Percentiles rank a stretch among this genome's conserved stretches.
Evolutionary conservation across 495 filamentous ascomycete species (phyloP).

Genomic region (Daldinia grandis): DNA sequence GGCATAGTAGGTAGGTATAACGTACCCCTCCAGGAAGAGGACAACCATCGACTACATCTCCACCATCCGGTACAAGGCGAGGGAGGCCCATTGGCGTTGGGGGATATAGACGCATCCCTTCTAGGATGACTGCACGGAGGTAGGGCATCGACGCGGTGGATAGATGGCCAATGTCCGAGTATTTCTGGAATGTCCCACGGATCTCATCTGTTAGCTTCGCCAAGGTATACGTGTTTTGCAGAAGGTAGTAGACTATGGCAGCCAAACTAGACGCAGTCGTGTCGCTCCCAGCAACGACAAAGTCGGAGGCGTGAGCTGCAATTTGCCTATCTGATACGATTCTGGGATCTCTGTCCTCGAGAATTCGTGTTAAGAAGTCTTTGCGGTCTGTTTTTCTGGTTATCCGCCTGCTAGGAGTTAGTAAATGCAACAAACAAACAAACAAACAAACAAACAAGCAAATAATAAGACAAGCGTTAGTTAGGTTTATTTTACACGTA

Average conservation of each 20-base stretch:
- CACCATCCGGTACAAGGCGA: conserved; percentile 40
- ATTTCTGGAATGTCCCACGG: conserved; percentile 47
- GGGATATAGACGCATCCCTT: conserved; percentile 51
- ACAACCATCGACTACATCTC: conserved; percentile 47
- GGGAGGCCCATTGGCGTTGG: conserved; percentile 40
- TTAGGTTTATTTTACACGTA: conserved; percentile 9
- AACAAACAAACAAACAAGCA: no score
- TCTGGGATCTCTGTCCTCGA: conserved; percentile 31
- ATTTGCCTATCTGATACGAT: conserved; percentile 30
- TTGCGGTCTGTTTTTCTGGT: conserved; percentile 20
- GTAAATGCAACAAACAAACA: neutral
- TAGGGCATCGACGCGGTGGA: conserved; percentile 45
- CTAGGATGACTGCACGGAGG: conserved; percentile 55
- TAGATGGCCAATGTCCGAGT: conserved; percentile 45
- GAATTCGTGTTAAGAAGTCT: conserved; percentile 37
- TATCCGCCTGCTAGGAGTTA: conserved; percentile 24
- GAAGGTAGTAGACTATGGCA: conserved; percentile 49
- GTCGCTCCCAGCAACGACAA: conserved; percentile 56
- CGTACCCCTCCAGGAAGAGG: conserved; percentile 52
- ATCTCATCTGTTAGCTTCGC: conserved; percentile 53
- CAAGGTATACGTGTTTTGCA: conserved; percentile 42
- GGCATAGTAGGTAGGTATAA: neutral
- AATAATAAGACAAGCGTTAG: no score
- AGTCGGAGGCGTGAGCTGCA: conserved; percentile 40
- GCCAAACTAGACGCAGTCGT: conserved; percentile 56